A percentile compares a stretch with the other conserved stretches of the same genome.
Evolutionary conservation across 2,329 filamentous ascomycete species (phyloP).

Genomic region (Botrytis fabae): DNA sequence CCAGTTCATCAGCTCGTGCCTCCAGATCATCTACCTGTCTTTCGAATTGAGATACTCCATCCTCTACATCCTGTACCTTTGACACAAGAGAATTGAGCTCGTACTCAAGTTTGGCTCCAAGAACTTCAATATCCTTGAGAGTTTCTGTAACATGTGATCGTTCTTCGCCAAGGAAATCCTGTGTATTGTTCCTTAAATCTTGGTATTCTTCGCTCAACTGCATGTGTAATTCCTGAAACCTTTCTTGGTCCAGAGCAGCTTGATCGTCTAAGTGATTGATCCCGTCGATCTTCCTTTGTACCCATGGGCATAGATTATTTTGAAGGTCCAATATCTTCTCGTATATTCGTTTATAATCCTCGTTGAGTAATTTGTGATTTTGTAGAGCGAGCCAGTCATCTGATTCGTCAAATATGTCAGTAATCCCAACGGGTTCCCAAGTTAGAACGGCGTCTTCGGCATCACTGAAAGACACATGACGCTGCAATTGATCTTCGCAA

Average conservation of each 20-base stretch:
- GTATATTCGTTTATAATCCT: constrained; percentile 58
- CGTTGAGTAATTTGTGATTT: constrained; percentile 45
- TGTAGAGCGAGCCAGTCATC: constrained; percentile 41
- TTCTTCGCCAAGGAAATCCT: constrained; percentile 70
- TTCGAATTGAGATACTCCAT: constrained; percentile 77
- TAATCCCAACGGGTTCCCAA: constrained; percentile 59
- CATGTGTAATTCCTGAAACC: constrained; percentile 66
- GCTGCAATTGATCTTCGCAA: constrained; percentile 65
- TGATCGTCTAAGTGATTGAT: constrained; percentile 62
- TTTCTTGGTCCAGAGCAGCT: constrained; percentile 62
- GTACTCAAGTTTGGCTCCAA: constrained; percentile 87
- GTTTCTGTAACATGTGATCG: constrained; percentile 67
- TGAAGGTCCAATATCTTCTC: constrained; percentile 54
- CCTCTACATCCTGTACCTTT: constrained; percentile 84
- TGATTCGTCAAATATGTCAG: constrained; percentile 40
- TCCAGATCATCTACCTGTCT: constrained; percentile 73
- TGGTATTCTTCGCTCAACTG: constrained; percentile 71
- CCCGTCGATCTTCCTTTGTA: constrained; percentile 54
- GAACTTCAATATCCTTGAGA: constrained; percentile 75
- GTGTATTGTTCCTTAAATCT: constrained; percentile 63
- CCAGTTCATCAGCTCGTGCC: constrained; percentile 61
- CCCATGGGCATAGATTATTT: constrained; percentile 60
- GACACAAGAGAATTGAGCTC: constrained; percentile 79
- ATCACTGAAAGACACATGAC: constrained; percentile 72
- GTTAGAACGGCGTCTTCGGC: constrained; percentile 72